Conservation (phyloP, 2,329 filamentous ascomycete species). For the Helminthosporium solani region DNA sequence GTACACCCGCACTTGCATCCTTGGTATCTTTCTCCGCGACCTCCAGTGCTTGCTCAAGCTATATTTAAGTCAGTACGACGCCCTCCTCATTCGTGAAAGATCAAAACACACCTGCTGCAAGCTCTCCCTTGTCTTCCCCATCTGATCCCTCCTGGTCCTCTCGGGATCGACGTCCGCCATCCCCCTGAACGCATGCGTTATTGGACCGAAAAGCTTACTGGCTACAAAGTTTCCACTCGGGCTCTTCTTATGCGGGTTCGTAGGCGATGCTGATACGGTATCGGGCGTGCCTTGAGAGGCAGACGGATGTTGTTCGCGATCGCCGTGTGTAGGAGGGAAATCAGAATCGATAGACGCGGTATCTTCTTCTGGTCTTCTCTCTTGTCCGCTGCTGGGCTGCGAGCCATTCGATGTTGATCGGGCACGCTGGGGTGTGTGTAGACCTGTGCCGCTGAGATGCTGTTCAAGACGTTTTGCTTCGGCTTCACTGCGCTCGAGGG, state of each 20-base stretch:
- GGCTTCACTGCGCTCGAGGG: constrained; percentile 88
- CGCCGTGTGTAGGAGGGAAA: constrained; percentile 85
- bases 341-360: constrained; percentile 93
- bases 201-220: constrained; percentile 87
- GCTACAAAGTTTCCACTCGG: constrained; percentile 84
- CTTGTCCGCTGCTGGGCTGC: constrained; percentile 42
- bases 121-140: constrained; percentile 91
- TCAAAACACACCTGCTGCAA: constrained; percentile 59
- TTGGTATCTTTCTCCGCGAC: constrained; percentile 89
- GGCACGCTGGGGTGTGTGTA: constrained; percentile 60
- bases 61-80: constrained; percentile 33
- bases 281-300: constrained; percentile 69
- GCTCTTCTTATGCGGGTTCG: constrained; percentile 68
- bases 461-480: constrained; percentile 93
- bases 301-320: constrained; percentile 68
- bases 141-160: constrained; percentile 84
- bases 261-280: constrained; percentile 20
- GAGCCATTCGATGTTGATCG: constrained; percentile 65
- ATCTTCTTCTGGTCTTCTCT: constrained; percentile 63
- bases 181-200: constrained; percentile 93
- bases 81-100: neutral
- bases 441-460: constrained; percentile 76
- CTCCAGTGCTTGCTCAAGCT: constrained; percentile 87
- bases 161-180: constrained; percentile 97
- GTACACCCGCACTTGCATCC: constrained; percentile 83